These are phyloP conservation scores for Dryas integrifolia DNA, from an alignment of 331 rosid genomes.

Conservation along the genomic window DNA sequence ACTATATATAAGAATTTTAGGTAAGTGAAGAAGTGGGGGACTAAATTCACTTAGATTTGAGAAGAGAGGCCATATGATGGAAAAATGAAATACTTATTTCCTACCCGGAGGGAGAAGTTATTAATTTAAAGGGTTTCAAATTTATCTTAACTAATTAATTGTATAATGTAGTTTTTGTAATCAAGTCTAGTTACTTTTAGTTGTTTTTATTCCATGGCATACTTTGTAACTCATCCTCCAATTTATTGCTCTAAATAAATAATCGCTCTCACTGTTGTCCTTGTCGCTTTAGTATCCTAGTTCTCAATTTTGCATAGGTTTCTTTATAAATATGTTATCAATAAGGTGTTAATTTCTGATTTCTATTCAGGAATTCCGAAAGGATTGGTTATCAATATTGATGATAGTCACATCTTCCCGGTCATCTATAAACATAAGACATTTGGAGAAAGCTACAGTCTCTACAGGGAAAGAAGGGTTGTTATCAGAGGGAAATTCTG, in stretches of 20 bases:
- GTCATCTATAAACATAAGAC: slow-evolving; percentile 92
- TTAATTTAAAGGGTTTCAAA: not conserved
- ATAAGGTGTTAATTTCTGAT: not conserved
- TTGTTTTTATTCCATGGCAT: not conserved
- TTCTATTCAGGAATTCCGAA: slow-evolving; percentile 72
- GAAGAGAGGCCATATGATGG: too few species aligned
- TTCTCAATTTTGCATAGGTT: not conserved
- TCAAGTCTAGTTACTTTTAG: not conserved
- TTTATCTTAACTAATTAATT: not conserved
- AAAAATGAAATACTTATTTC: too few species aligned
- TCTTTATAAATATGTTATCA: not conserved
- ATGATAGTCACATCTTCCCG: slow-evolving; percentile 94
- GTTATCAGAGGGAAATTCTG: slow-evolving; percentile 91
- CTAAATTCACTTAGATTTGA: too few species aligned
- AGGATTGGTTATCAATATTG: slow-evolving; percentile 85
- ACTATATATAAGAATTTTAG: too few species aligned
- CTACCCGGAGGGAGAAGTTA: too few species aligned
- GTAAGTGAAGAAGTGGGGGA: too few species aligned
- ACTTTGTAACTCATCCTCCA: not conserved
- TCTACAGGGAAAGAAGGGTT: slow-evolving; percentile 98
- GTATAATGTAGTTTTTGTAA: not conserved
- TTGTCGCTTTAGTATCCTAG: not conserved
- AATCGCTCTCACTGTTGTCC: not conserved
- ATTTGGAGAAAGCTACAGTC: slow-evolving; percentile 98
- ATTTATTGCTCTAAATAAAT: not conserved